A percentile compares a stretch with the other conserved stretches of the same genome.
Evolutionary conservation across 2,329 filamentous ascomycete species (phyloP).

Genomic region (Herpotrichia juniperi): DNA sequence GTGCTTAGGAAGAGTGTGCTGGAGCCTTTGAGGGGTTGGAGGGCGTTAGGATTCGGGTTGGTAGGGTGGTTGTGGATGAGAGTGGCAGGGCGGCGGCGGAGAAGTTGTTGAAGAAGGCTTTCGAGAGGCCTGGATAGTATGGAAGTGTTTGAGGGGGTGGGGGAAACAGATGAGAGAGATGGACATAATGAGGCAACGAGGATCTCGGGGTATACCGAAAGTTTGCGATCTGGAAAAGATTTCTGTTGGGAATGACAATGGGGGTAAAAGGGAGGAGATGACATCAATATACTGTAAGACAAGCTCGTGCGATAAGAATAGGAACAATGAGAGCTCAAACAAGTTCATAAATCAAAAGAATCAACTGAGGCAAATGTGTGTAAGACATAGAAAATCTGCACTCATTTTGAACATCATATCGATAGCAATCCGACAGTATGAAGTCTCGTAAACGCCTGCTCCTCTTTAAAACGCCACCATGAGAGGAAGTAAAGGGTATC

Average conservation of each 20-base stretch:
- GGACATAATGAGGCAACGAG: background rate
- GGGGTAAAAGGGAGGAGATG: no score
- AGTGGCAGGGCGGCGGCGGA: background rate
- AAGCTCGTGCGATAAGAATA: no score
- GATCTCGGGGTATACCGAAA: background rate
- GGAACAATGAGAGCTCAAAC: no score
- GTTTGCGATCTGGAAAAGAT: no score
- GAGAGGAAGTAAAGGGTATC: constrained; percentile 16
- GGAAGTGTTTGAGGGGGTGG: background rate
- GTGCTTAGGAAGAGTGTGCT: constrained; percentile 10
- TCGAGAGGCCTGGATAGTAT: background rate
- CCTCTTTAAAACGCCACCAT: constrained; percentile 1
- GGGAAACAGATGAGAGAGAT: background rate
- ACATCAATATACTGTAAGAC: no score
- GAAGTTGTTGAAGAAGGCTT: background rate
- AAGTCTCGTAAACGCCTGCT: background rate
- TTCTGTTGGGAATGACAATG: no score
- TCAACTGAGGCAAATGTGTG: no score
- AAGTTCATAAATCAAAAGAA: no score
- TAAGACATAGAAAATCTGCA: no score
- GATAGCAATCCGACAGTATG: no score
- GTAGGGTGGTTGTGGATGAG: background rate
- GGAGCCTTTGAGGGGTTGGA: constrained; percentile 9
- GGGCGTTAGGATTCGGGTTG: background rate
- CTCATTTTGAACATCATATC: background rate